phyloP scores from a whole-genome alignment of 2,329 filamentous ascomycete species.

The Xylaria polymorpha region DNA sequence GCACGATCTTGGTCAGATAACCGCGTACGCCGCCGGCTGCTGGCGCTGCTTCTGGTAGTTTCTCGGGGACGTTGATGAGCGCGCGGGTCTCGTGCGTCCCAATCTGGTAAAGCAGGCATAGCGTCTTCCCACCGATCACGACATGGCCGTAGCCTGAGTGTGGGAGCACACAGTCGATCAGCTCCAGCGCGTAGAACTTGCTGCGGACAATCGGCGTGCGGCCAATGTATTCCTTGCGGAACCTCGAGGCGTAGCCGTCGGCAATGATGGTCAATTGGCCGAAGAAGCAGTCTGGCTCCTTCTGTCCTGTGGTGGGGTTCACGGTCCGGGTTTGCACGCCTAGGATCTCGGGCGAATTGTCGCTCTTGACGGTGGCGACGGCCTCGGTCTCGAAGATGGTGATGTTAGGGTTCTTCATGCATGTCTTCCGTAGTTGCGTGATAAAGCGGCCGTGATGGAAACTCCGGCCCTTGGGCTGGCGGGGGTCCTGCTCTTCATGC shows the following conservation, averaged over 20 bases:
- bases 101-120: slow-evolving; percentile 95
- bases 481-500: slow-evolving; percentile 45
- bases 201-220: slow-evolving; percentile 77
- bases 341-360: slow-evolving; percentile 76
- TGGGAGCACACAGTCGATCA: slow-evolving; percentile 87
- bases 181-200: slow-evolving; percentile 93
- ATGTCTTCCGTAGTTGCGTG: slow-evolving; percentile 79
- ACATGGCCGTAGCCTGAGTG: slow-evolving; percentile 85
- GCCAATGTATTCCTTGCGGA: slow-evolving; percentile 81
- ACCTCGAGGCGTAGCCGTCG: slow-evolving; percentile 92
- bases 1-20: slow-evolving; percentile 82
- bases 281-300: slow-evolving; percentile 81
- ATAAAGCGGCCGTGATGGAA: slow-evolving; percentile 98
- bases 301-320: slow-evolving; percentile 65
- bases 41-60: slow-evolving; percentile 77
- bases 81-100: slow-evolving; percentile 92
- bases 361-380: slow-evolving; percentile 77
- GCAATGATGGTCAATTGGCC: slow-evolving; percentile 87
- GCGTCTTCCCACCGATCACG: slow-evolving; percentile 78
- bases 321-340: slow-evolving; percentile 82
- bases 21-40: slow-evolving; percentile 84
- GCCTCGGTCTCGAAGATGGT: slow-evolving; percentile 92
- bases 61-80: slow-evolving; percentile 86
- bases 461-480: slow-evolving; percentile 75
- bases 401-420: slow-evolving; percentile 81